Conservation (phyloP, 805 yeast genomes). For the Clavispora carvajalis region DNA sequence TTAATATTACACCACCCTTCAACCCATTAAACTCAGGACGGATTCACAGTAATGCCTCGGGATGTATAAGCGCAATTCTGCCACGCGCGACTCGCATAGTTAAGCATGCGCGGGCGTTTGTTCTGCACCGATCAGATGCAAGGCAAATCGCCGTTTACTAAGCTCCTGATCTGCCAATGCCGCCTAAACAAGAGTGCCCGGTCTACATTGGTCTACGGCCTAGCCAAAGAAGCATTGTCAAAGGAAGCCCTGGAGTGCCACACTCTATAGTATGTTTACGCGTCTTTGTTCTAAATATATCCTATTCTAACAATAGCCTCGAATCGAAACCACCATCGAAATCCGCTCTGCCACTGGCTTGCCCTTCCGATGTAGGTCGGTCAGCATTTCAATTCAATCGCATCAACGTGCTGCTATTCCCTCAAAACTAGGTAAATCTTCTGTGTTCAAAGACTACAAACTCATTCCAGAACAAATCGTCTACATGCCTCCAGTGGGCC, state of each 20-base stretch:
- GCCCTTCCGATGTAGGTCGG: slow-evolving; percentile 43
- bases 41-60: no score
- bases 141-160: not conserved
- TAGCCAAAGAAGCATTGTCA: slow-evolving; percentile 46
- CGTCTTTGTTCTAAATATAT: not conserved
- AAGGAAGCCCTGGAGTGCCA: slow-evolving; percentile 68
- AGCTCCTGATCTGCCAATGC: slow-evolving; percentile 6
- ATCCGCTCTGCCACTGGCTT: slow-evolving; percentile 46
- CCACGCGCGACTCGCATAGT: not conserved
- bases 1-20: no score
- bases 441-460: slow-evolving; percentile 28
- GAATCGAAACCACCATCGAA: slow-evolving; percentile 53
- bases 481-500: slow-evolving; percentile 37
- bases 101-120: not conserved
- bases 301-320: slow-evolving; percentile 34
- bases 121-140: not conserved
- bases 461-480: slow-evolving; percentile 31
- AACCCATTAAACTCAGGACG: no score
- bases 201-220: slow-evolving; percentile 40
- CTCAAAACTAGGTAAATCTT: slow-evolving; percentile 32
- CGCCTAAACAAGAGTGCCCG: slow-evolving; percentile 19
- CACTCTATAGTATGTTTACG: slow-evolving; percentile 36
- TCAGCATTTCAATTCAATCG: slow-evolving; percentile 46
- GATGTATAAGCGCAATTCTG: not conserved
- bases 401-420: slow-evolving; percentile 44